phyloP scores from a whole-genome alignment of 192 early-diverging fungal species.

The Dispira simplex region DNA sequence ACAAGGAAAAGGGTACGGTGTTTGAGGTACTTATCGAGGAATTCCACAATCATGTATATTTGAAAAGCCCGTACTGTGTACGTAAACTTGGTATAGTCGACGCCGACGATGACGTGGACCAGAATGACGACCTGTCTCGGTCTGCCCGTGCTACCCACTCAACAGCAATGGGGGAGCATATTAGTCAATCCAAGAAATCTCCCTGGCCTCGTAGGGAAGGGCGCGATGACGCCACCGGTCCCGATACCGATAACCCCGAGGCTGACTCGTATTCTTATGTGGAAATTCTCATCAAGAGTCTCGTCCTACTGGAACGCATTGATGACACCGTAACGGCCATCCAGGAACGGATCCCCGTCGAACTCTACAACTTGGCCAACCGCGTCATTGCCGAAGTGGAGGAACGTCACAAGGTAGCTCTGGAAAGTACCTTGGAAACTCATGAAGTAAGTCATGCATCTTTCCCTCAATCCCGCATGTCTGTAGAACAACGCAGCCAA shows the following conservation, averaged over 20 bases:
- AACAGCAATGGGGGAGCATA: not conserved
- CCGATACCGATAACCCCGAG: slow-evolving; percentile 45
- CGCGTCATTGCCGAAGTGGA: slow-evolving; percentile 57
- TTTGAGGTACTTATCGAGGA: slow-evolving; percentile 54
- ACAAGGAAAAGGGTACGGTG: slow-evolving; percentile 28
- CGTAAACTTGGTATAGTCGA: slow-evolving; percentile 25
- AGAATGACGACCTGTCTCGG: not conserved
- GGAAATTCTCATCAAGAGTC: slow-evolving; percentile 57
- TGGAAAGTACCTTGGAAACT: slow-evolving; percentile 15
- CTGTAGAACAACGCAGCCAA: slow-evolving; percentile 6
- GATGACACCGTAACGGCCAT: slow-evolving; percentile 36
- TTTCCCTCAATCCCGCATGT: not conserved
- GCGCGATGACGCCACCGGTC: not conserved
- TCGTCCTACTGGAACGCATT: slow-evolving; percentile 32
- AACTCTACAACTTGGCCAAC: slow-evolving; percentile 55
- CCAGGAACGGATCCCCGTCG: slow-evolving; percentile 47
- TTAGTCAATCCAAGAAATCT: not conserved
- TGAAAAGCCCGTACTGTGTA: slow-evolving; percentile 64
- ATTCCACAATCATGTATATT: slow-evolving; percentile 60
- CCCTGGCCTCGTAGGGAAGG: not conserved
- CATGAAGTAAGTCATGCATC: not conserved
- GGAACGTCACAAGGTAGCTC: slow-evolving; percentile 35
- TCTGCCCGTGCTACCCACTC: not conserved
- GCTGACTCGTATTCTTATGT: slow-evolving; percentile 62
- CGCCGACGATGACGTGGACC: slow-evolving; percentile 20